Evolutionary conservation across 768 basidiomycete species (phyloP), one percentile per base, ranked within the genome.

Genomic region (Cantharellus anzutake): DNA sequence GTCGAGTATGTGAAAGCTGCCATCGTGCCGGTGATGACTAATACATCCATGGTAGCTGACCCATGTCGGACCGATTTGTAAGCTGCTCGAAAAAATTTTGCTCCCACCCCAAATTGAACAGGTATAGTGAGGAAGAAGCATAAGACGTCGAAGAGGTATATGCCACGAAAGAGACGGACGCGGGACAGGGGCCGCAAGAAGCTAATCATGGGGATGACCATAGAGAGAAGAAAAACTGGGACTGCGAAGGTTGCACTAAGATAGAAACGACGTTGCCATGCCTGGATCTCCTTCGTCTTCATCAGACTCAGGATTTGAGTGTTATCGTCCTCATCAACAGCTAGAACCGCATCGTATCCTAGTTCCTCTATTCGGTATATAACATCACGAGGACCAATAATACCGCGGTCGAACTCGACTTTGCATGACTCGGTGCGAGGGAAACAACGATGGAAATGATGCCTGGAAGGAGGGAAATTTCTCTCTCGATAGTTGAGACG

Each of bases 21-120:
- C 0, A 90, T 86, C 3, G 94, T 98, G 57, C 94, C 96, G 41
- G 98, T 78, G 71, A 92, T 87, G 67, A 99, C 80, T 51, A 99
- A 85, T 44, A 98, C 91, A 69, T 99, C 96, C 94, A 99, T 99
- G 2, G 94, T 99, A 4, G 92, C 87, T 4, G 81, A 78, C 38
- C 81, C 78, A 70, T 99, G 96, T 68, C 80, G 86, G 58, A 98
- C 73, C 3, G 92, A 82, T 71, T 93, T 94, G 75, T 78, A 96
- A 4, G 96, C 92, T 62, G 82, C 86, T 50, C 76, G 76, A 70
- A 96, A 94, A 71, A 97, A 97, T 64, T 82, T 82, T 59, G 72
- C 73, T 2, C 91, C 96, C 42, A 98, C 75, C 82, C 86, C 94
- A 66, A 91, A 88, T 68, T 98, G 96, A 2, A 89, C 82, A 3